Conservation (phyloP, 176 grass and related monocot genomes). For the Eragrostis nindensis region DNA sequence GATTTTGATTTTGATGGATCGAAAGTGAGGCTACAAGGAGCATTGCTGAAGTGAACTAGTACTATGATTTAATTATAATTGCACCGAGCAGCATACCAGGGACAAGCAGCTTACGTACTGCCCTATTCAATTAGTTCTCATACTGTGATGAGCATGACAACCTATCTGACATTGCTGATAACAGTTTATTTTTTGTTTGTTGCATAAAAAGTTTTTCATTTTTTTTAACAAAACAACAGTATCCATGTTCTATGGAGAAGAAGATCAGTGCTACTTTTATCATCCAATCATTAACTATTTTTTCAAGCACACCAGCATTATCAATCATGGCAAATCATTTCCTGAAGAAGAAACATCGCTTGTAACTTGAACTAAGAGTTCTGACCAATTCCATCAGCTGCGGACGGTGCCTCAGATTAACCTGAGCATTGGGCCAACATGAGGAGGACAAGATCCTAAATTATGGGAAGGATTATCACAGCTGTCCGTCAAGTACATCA, state of each 20-base stretch:
- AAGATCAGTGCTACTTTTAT: too few species aligned
- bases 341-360: too few species aligned
- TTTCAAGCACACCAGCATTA: too few species aligned
- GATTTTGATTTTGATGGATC: background rate
- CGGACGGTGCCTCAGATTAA: too few species aligned
- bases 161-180: background rate
- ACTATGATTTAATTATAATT: constrained; percentile 31
- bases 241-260: background rate
- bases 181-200: background rate
- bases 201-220: background rate
- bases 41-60: background rate
- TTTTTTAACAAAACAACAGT: background rate
- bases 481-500: too few species aligned
- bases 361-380: too few species aligned
- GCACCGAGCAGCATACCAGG: background rate
- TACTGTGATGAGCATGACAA: background rate
- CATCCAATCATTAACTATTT: too few species aligned
- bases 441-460: too few species aligned
- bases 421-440: too few species aligned
- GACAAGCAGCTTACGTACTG: background rate
- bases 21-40: background rate
- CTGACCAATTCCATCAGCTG: too few species aligned
- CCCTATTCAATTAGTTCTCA: background rate
- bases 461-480: too few species aligned
- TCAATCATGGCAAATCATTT: too few species aligned